These are phyloP conservation scores for Claviceps spartinae DNA, from an alignment of 2,329 filamentous ascomycete genomes.

Conservation along the genomic window DNA sequence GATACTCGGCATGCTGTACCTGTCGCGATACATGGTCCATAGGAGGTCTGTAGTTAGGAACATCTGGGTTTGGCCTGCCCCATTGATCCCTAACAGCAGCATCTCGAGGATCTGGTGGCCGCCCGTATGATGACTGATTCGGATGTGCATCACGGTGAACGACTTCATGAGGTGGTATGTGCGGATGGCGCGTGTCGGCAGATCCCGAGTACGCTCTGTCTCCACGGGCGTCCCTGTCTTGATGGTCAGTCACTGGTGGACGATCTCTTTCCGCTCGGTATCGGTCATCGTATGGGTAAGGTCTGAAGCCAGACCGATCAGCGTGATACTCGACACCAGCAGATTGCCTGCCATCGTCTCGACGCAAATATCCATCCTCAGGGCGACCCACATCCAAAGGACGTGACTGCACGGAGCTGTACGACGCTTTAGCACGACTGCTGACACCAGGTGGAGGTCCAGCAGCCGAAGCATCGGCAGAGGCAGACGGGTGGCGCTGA, in stretches of 20 bases:
- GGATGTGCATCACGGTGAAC: constrained; percentile 31
- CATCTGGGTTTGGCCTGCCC: constrained; percentile 14
- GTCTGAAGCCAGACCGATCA: constrained; percentile 32
- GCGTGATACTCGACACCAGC: constrained; percentile 36
- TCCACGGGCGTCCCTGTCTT: constrained; percentile 27
- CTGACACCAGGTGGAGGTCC: constrained; percentile 34
- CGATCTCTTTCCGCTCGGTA: constrained; percentile 36
- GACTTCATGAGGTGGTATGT: constrained; percentile 21
- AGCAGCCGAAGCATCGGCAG: constrained; percentile 28
- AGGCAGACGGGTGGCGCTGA: constrained; percentile 34
- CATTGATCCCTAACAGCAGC: constrained; percentile 18
- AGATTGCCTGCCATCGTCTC: constrained; percentile 31
- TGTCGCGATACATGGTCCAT: constrained; percentile 25
- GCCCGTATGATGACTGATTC: constrained; percentile 31
- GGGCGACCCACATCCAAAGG: constrained; percentile 31
- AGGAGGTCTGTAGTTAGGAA: constrained; percentile 20
- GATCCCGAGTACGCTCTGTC: constrained; percentile 36
- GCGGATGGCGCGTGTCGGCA: constrained; percentile 28
- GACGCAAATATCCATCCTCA: constrained; percentile 32
- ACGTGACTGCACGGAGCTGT: constrained; percentile 29
- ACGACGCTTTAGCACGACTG: constrained; percentile 36
- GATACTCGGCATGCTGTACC: constrained; percentile 32
- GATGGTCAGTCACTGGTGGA: constrained; percentile 29
- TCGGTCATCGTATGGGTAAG: constrained; percentile 37
- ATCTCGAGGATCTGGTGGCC: constrained; percentile 24